Base-by-base conservation (phyloP, 306 rosid species). In the Trifolium repens region DNA sequence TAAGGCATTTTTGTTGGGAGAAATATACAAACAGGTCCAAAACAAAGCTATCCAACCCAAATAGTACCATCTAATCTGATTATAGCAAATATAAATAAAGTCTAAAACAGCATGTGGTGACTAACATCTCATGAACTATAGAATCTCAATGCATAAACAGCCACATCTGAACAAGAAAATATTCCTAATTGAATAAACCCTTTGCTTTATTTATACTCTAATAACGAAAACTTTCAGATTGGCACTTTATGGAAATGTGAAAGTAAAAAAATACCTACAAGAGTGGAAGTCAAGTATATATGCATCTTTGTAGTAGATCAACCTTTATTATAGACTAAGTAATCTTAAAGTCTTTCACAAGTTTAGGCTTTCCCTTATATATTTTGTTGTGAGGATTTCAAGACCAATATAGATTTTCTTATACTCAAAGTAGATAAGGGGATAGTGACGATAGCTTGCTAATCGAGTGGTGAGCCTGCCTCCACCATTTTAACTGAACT, bases 281-380 rank as follows among this genome's bases (percentile, higher is more conserved):
- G 94, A 81, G 83, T 90, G 90, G 67, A 93, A 89, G 80, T 90
- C 94, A 80, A 93, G 86, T 64, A 89, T 80, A 85, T 90, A 94
- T 67, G 89, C 94, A 79, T 93, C 96, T n/a, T 96, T 83, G 89
- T 93, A 93, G 87, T 91, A 90, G 86, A 90, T 5, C 7, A 93
- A 32, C 96, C 96, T 76, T 96, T 27, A 27, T 27, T 27, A 27
- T 27, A 27, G 32, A 27, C 32, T 27, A 27, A 27, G 32, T 27
- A 27, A 27, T 2, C 32, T 27, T 27, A 27, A 27, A 27, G 3
- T 27, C 32, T 27, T 27, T 27, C 32, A 27, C 98, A 16, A 96
- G 85, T 62, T 35, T 35, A 35, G 39, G 39, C 39, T 3, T 35
- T 35, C 39, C 3, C 39, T 35, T 35, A 5, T 7, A 35, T 35